Evolutionary conservation across 208 protist species (phyloP).

Genomic region (Crithidia fasciculata): DNA sequence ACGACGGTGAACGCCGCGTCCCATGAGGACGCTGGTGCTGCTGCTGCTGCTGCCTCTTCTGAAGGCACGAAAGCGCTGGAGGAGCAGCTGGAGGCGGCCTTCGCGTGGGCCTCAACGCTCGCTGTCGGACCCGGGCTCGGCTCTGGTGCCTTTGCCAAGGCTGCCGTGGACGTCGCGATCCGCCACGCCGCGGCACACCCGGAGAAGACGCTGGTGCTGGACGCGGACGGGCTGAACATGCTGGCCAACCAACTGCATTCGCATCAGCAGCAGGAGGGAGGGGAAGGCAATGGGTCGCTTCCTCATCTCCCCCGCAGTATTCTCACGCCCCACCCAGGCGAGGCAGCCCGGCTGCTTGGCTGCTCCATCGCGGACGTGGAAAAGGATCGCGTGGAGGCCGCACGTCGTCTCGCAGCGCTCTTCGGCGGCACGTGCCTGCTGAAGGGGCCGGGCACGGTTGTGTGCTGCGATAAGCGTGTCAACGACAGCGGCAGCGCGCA

Average conservation of each 20-base stretch:
- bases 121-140: conserved; percentile 79
- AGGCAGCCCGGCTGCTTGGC: conserved; percentile 69
- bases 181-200: conserved; percentile 36
- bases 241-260: conserved; percentile 26
- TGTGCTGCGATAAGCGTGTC: conserved; percentile 27
- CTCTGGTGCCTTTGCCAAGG: conserved; percentile 37
- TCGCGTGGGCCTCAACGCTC: conserved; percentile 59
- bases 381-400: conserved; percentile 58
- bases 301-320: conserved; percentile 48
- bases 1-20: neutral
- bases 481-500: neutral
- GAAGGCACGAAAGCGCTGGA: neutral
- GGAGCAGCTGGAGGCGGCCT: conserved; percentile 30
- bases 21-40: no score
- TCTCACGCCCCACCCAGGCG: conserved; percentile 82
- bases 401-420: conserved; percentile 42
- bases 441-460: conserved; percentile 79
- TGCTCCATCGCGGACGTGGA: conserved; percentile 75
- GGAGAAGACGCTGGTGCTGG: conserved; percentile 63
- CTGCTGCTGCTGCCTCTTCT: no score
- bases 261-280: neutral
- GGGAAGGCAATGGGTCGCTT: neutral
- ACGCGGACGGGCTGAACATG: conserved; percentile 79
- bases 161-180: conserved; percentile 32
- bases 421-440: conserved; percentile 71